Percentiles rank a stretch among this genome's conserved stretches.
These are phyloP conservation scores for Dendrobium officinale DNA, from an alignment of 106 monocot genomes.

Conservation along the genomic window DNA sequence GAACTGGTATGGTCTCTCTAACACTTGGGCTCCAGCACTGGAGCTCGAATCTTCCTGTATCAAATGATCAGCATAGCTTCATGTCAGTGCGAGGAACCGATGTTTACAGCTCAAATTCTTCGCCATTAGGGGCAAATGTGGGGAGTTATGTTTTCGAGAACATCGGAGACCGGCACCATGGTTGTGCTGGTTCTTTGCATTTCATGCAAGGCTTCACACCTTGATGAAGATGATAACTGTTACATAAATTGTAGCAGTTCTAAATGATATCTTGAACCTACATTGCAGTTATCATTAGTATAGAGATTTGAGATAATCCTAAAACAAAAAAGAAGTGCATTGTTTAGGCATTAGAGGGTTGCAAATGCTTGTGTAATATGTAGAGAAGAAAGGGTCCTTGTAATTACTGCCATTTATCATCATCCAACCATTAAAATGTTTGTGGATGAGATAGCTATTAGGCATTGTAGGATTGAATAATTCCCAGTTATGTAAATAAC, in stretches of 20 bases:
- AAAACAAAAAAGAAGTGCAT: too few relatives aligned
- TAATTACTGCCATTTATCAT: neutral
- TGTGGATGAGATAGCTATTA: neutral
- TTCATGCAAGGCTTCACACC: slow-evolving; percentile 8
- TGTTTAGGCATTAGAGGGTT: neutral
- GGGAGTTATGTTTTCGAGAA: neutral
- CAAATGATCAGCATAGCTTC: neutral
- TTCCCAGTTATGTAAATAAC: neutral
- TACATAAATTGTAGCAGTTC: neutral
- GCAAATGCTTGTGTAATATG: neutral
- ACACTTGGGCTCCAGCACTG: slow-evolving; percentile 4
- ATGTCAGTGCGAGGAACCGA: neutral
- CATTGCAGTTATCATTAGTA: neutral
- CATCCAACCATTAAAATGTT: neutral
- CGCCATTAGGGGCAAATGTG: slow-evolving; percentile 1
- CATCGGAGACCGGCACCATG: neutral
- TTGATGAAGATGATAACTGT: neutral
- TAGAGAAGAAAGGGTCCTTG: neutral
- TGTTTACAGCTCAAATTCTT: neutral
- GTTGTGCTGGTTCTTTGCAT: neutral
- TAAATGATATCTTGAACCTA: neutral
- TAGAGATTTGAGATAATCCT: neutral
- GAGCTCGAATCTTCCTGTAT: neutral
- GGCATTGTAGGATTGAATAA: slow-evolving; percentile 8
- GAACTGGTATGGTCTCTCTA: neutral